phyloP scores from a whole-genome alignment of 495 filamentous ascomycete species.

The Echria macrotheca region DNA sequence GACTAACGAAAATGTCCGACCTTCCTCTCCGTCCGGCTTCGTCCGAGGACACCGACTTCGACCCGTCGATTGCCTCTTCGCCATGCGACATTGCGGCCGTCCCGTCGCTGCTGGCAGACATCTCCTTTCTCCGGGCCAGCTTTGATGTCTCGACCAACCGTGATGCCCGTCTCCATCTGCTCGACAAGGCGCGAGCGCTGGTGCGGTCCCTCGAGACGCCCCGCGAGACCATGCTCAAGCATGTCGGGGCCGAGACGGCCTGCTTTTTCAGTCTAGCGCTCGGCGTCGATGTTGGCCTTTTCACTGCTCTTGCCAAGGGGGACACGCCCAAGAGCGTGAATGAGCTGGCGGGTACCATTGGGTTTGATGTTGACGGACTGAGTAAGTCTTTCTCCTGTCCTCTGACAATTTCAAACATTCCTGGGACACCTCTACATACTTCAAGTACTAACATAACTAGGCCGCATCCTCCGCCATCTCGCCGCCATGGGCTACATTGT shows the following conservation, averaged over 20 bases:
- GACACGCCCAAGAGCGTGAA: conserved; percentile 13
- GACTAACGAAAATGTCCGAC: too few relatives aligned
- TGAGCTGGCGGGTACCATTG: conserved; percentile 8
- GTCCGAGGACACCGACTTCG: too few relatives aligned
- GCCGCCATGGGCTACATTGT: conserved; percentile 44
- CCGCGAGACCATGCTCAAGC: conserved; percentile 31
- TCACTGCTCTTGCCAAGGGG: conserved; percentile 12
- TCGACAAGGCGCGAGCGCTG: conserved; percentile 24
- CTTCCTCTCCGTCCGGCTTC: too few relatives aligned
- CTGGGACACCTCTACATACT: too few relatives aligned
- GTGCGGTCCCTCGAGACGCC: conserved; percentile 29
- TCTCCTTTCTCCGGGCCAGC: conserved; percentile 5
- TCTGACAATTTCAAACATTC: neutral
- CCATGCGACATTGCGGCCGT: conserved; percentile 15
- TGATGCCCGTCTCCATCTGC: conserved; percentile 13
- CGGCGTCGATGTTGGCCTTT: conserved; percentile 16
- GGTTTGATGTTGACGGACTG: conserved; percentile 12
- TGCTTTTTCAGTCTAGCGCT: conserved; percentile 9
- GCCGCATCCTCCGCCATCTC: conserved; percentile 43
- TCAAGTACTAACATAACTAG: too few relatives aligned
- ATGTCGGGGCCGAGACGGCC: conserved; percentile 27
- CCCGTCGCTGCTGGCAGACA: conserved; percentile 14
- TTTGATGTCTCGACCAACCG: conserved; percentile 8
- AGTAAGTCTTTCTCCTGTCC: conserved; percentile 5
- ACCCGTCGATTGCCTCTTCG: conserved; percentile 12